Conservation (phyloP, 2,329 filamentous ascomycete species). For the Talaromyces sp. region DNA sequence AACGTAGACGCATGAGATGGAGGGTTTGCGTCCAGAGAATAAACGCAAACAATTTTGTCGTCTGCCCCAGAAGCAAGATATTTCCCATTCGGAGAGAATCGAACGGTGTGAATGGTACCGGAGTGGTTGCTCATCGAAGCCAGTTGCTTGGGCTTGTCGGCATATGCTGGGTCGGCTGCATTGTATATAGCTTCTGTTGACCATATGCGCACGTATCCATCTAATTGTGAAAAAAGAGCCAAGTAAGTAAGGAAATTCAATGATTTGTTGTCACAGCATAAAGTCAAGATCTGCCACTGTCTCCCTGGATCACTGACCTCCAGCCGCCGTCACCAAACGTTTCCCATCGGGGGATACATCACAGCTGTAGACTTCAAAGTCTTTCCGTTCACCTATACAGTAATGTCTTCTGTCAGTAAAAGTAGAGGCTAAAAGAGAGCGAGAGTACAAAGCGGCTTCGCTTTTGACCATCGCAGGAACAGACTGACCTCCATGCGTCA, state of each 20-base stretch:
- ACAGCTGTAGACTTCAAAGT: slow-evolving; percentile 97
- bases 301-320: slow-evolving; percentile 53
- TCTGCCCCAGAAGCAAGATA: slow-evolving; percentile 96
- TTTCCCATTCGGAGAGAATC: slow-evolving; percentile 90
- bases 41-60: slow-evolving; percentile 98
- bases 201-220: slow-evolving; percentile 97
- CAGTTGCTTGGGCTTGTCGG: slow-evolving; percentile 77
- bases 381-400: slow-evolving; percentile 77
- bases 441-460: background rate
- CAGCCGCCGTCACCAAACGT: slow-evolving; percentile 86
- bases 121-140: slow-evolving; percentile 98
- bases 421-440: background rate
- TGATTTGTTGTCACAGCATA: background rate
- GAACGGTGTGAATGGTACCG: slow-evolving; percentile 92
- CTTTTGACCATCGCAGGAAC: background rate
- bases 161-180: slow-evolving; percentile 64
- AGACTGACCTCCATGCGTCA: slow-evolving; percentile 75
- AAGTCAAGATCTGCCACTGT: background rate
- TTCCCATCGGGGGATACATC: slow-evolving; percentile 93
- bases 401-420: background rate
- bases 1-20: slow-evolving; percentile 73
- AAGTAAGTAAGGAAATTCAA: background rate
- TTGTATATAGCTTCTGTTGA: slow-evolving; percentile 90
- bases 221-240: slow-evolving; percentile 38
- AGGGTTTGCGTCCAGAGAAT: slow-evolving; percentile 77